Evolutionary conservation across 768 basidiomycete species (phyloP).

Genomic region (Tricholoma sp.): DNA sequence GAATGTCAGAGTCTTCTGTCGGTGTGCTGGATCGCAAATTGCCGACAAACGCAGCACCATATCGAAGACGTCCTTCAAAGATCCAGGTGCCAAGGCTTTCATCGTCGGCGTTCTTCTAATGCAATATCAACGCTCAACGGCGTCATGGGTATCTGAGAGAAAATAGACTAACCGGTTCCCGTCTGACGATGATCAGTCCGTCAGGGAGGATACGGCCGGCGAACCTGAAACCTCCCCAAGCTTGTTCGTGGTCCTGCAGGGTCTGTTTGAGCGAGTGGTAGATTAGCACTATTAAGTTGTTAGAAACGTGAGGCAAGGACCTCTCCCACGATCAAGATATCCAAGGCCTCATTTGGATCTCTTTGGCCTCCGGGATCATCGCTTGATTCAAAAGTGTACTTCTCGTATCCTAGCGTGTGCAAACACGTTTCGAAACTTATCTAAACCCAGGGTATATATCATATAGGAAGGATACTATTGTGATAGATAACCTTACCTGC

Average conservation of each 20-base stretch:
- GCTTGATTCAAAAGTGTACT: slow-evolving; percentile 10
- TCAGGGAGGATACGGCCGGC: slow-evolving; percentile 54
- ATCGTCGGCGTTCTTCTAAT: slow-evolving; percentile 35
- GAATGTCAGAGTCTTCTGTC: slow-evolving; percentile 28
- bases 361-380: not conserved
- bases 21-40: slow-evolving; percentile 40
- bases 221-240: slow-evolving; percentile 65
- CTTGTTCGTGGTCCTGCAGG: slow-evolving; percentile 44
- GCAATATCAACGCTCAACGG: slow-evolving; percentile 1
- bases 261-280: slow-evolving; percentile 34
- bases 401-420: slow-evolving; percentile 21
- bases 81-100: slow-evolving; percentile 44
- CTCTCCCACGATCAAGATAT: slow-evolving; percentile 37
- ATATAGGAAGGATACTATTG: not conserved
- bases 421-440: slow-evolving; percentile 12
- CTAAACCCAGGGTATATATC: not conserved
- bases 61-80: slow-evolving; percentile 52
- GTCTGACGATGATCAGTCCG: slow-evolving; percentile 55
- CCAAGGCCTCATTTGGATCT: slow-evolving; percentile 18
- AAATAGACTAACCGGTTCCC: slow-evolving; percentile 44
- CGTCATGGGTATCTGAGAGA: not conserved
- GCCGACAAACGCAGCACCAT: slow-evolving; percentile 47
- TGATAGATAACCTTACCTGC: not conserved
- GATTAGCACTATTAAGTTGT: not conserved
- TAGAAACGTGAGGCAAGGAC: slow-evolving; percentile 21